Percentiles rank a stretch among this genome's conserved stretches.
phyloP scores from a whole-genome alignment of 805 yeast species.

The Wickerhamia fluorescens region DNA sequence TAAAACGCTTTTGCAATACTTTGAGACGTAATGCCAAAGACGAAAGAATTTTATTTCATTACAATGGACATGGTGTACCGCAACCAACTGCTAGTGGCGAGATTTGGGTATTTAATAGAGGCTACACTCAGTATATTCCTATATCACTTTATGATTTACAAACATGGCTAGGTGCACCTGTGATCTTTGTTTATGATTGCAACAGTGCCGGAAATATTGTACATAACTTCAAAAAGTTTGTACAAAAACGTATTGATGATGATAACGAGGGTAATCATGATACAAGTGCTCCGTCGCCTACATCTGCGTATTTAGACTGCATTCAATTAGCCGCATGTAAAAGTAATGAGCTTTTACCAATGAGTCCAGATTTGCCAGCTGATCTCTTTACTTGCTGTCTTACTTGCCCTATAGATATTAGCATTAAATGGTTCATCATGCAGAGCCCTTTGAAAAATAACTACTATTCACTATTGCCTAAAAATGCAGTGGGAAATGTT shows the following conservation, averaged over 20 bases:
- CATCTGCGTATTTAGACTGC: conserved; percentile 71
- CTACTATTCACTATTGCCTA: conserved; percentile 40
- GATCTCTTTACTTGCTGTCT: conserved; percentile 93
- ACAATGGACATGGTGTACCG: conserved; percentile 98
- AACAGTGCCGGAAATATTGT: conserved; percentile 92
- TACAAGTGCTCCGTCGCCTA: conserved; percentile 50
- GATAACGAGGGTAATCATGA: conserved; percentile 61
- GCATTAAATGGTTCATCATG: conserved; percentile 85
- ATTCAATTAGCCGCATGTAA: conserved; percentile 91
- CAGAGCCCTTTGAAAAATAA: conserved; percentile 61
- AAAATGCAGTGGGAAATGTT: conserved; percentile 47
- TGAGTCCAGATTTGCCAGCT: conserved; percentile 93
- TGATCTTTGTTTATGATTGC: conserved; percentile 91
- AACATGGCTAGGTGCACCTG: conserved; percentile 97
- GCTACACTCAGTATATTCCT: conserved; percentile 96
- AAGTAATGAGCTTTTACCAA: conserved; percentile 78
- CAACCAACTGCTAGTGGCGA: conserved; percentile 95
- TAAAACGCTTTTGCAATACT: conserved; percentile 84
- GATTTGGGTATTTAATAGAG: conserved; percentile 96
- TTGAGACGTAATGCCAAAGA: conserved; percentile 87
- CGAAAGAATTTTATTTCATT: conserved; percentile 87
- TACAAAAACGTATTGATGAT: conserved; percentile 82
- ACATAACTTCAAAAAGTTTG: conserved; percentile 80
- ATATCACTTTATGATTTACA: conserved; percentile 92
- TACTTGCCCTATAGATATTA: conserved; percentile 92